Base-by-base conservation (phyloP, 1,139 yeast genomes). In the Suhomyces guaymorum region DNA sequence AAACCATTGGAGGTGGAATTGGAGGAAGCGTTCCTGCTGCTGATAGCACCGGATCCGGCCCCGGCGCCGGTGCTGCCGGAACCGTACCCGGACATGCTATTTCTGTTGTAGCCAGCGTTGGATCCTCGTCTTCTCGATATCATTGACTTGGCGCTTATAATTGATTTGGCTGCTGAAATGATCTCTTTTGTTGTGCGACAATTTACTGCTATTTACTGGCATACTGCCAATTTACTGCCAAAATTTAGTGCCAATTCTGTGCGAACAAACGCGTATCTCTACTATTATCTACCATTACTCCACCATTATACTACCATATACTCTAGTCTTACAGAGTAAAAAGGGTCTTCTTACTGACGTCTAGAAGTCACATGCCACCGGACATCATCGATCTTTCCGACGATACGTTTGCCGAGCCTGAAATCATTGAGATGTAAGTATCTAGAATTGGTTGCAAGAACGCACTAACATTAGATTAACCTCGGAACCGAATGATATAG, bases 341-440 rank as follows among this genome's bases (percentile, higher is more conserved):
- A n/a, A n/a, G n/a, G n/a, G n/a, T n/a, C n/a, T n/a, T n/a, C n/a
- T n/a, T n/a, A n/a, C n/a, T n/a, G n/a, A n/a, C n/a, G n/a, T n/a
- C n/a, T n/a, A n/a, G n/a, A n/a, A n/a, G n/a, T n/a, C n/a, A n/a
- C n/a, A n/a, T n/a, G n/a, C n/a, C n/a, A n/a, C 29, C 22, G 10
- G 6, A 14, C 14, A 13, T 36, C 25, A 36, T 39, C n/a, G 30
- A 36, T n/a, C 31, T 39, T 17, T 39, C 42, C 4, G 35, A 36
- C 11, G 42, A 36, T 19, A 28, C 37, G 8, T 22, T 21, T 10
- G 14, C 31, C 5, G 32, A 31, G 15, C 39, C 35, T 10, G 53
- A 48, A 18, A 33, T 50, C 36, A 47, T 50, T 14, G 52, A 47
- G 35, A 37, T 34, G 54, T 50, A 24, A 14, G 36, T 36, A 33